Base-by-base conservation (phyloP, 208 protist genomes). In the Herpetomonas samuelpessoai region DNA sequence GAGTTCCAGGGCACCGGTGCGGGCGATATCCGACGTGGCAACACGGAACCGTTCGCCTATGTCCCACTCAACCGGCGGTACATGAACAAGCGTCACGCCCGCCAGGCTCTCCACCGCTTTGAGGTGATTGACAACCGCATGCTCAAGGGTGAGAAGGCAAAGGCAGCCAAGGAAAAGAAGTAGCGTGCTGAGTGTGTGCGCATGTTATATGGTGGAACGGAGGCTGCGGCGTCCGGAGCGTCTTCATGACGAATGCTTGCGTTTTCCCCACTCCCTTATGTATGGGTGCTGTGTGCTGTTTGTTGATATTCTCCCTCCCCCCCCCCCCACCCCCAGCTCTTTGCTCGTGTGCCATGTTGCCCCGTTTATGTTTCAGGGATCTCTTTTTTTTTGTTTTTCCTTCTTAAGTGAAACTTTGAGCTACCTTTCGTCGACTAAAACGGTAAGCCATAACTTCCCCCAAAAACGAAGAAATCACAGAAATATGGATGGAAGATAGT, bases 61-160 rank as follows among this genome's bases (percentile, higher is more conserved):
- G 86, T 96, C 31, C 91, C 91, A 45, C 78, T 96, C 19, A 96
- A 95, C 62, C 74, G 84, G 3, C 74, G 80, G 24, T 95, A 87
- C 79, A 92, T 96, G 85, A 96, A 96, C 67, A 75, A 76, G n/a
- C 88, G 91, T 29, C 75, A 92, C 57, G 68, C 78, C 24, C 85
- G 83, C 22, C 73, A 94, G 58, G 85, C 83, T 19, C 64, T 96
- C 28, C 81, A 92, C 63, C 84, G 90, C 52, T 87, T 96, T 54
- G 59, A 88, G 49, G 75, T 68, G 0, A 82, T 93, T 3, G 25
- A 64, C 14, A 72, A 74, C 44, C 72, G 66, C 30, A 49, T 81
- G 25, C 29, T 92, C 16, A 92, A 93, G 64, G 90, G 90, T 19
- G 76, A 91, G 55, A 96, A 96, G 68, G 90, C 90, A 10, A 93